These are phyloP conservation scores for Mortierella sp. DNA, from an alignment of 371 early-diverging fungal genomes.

Conservation along the genomic window DNA sequence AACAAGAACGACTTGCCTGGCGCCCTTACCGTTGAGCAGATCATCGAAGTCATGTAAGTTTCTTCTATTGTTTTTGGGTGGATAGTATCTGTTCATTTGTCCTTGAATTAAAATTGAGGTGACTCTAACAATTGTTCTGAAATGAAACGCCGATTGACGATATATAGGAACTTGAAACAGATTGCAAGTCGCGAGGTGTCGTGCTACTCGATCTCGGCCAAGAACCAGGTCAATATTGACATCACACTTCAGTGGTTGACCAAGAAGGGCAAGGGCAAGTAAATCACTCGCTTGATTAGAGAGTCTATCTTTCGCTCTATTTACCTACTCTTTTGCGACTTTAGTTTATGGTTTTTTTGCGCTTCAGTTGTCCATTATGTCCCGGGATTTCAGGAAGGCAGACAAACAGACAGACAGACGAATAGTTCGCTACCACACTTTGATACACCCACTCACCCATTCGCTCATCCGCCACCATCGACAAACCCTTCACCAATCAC, in stretches of 20 bases:
- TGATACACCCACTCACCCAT: not conserved
- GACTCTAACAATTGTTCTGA: not conserved
- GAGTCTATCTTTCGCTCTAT: not conserved
- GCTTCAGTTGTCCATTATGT: not conserved
- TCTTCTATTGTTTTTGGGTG: not conserved
- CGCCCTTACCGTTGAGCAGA: constrained; percentile 90
- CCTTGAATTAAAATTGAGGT: too few relatives aligned
- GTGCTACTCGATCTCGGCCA: constrained; percentile 99
- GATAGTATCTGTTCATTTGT: not conserved
- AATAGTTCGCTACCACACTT: not conserved
- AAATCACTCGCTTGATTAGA: constrained; percentile 23
- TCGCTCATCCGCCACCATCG: not conserved
- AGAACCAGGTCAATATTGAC: constrained; percentile 98
- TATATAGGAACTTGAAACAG: constrained; percentile 83
- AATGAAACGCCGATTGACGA: not conserved
- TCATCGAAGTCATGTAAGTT: constrained; percentile 91
- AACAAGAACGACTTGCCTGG: constrained; percentile 99
- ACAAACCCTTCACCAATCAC: not conserved
- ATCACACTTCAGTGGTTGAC: constrained; percentile 97
- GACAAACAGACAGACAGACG: not conserved
- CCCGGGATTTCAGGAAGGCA: not conserved
- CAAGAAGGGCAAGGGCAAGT: constrained; percentile 82
- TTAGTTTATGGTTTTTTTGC: not conserved
- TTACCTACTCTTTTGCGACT: not conserved
- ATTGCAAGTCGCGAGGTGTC: constrained; percentile 97